A percentile compares a stretch with the other conserved stretches of the same genome.
Conservation (phyloP, 1,284 basidiomycete species). For the Anthracocystis setariae region DNA sequence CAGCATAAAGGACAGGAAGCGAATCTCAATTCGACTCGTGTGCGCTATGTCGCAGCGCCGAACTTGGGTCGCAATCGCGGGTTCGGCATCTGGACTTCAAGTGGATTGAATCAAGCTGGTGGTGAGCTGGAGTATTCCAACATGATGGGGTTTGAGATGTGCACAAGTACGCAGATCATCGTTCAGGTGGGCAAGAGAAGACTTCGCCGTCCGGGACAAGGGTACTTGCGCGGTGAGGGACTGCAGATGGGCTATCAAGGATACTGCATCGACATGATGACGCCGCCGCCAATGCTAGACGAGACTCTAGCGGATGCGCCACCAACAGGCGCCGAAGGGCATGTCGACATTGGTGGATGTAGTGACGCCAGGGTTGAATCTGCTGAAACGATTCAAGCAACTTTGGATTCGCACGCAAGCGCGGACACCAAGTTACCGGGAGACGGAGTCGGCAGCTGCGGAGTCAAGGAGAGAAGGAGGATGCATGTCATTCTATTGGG, state of each 20-base stretch:
- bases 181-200: conserved; percentile 29
- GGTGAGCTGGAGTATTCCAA: no score
- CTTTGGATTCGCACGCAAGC: no score
- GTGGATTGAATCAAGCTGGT: neutral
- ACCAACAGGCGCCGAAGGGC: no score
- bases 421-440: no score
- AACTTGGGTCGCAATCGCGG: no score
- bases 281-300: neutral
- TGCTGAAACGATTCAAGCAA: neutral
- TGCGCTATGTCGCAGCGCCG: no score
- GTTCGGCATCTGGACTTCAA: neutral
- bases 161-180: conserved; percentile 29
- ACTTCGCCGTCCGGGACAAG: conserved; percentile 12
- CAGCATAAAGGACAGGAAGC: neutral
- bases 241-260: conserved; percentile 42
- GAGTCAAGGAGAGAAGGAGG: neutral
- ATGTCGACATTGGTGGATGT: no score
- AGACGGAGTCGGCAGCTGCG: neutral
- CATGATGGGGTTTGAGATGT: conserved; percentile 7
- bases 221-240: conserved; percentile 28
- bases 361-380: neutral
- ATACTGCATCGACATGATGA: conserved; percentile 24
- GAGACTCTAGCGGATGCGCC: conserved; percentile 1
- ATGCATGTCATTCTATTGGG: conserved; percentile 37
- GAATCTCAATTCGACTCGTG: neutral